Base-by-base conservation (phyloP, 2,329 filamentous ascomycete species). In the Apiospora marii region DNA sequence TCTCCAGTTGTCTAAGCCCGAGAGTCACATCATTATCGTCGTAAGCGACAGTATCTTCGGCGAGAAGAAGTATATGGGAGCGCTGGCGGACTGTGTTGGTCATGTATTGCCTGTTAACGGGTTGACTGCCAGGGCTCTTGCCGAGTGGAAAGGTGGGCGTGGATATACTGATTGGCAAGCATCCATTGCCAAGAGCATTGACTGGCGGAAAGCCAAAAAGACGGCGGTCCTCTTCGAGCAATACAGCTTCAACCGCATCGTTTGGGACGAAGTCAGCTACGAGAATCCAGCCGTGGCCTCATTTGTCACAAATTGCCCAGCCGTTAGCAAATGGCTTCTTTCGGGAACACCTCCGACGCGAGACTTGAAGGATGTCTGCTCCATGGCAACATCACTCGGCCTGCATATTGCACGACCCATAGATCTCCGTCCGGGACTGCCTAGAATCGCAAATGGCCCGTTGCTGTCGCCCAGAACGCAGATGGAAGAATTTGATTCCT, bases 261-360 rank as follows among this genome's bases (percentile, higher is more conserved):
- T 86, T 13, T 82, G 82, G 74, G 85, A 86, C 72, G 85, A 86
- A 73, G 85, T 83, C 74, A 84, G 84, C 0, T 86, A 85, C 72
- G 76, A 80, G 49, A 80, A 83, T 34, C 72, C 73, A 4, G 41
- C 72, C 2, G 76, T 82, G 2, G 74, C 77, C 0, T 74, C 80
- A 10, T 85, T 86, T 74, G 75, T 85, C 30, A 74, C 75, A 24
- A 77, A 80, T 12, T 75, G 76, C 8, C 70, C 78, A 0, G 80
- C 84, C 4, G 74, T 73, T 30, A 78, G 81, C 12, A 85, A 84
- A 70, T 86, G 84, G 84, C 78, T 85, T 44, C 77, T 86, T 1
- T 86, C 84, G 0, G 85, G 82, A 1, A 86, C 85, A 0, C 84
- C 84, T 0, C 82, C 83, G 1, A 78, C 83, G 0, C 75, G 76